Percentiles rank a stretch among this genome's conserved stretches.
phyloP scores from a whole-genome alignment of 345 rosid species.

The Populus pruinosa region DNA sequence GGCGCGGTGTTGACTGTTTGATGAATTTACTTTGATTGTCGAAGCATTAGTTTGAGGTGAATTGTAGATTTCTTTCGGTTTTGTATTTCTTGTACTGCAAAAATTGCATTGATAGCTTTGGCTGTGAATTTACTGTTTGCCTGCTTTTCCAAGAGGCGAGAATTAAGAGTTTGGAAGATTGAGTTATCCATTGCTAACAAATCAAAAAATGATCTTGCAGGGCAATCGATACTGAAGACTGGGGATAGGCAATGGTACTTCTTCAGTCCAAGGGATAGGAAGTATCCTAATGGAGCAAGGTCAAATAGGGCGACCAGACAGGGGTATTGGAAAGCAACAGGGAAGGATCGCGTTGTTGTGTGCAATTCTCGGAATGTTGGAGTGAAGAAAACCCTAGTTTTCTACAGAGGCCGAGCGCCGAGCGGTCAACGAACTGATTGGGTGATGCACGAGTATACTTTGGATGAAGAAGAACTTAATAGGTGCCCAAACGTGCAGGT shows the following conservation, averaged over 20 bases:
- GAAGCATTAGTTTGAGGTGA: no score
- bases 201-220: constrained; percentile 21
- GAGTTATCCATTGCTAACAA: constrained; percentile 9
- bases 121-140: neutral
- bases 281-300: constrained; percentile 87
- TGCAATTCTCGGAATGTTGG: constrained; percentile 63
- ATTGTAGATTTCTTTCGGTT: neutral
- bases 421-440: constrained; percentile 79
- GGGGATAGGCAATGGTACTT: constrained; percentile 96
- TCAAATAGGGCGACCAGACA: constrained; percentile 66
- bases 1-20: no score
- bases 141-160: neutral
- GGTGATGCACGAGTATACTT: constrained; percentile 93
- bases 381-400: constrained; percentile 80
- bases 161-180: neutral
- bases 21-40: no score
- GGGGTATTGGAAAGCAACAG: constrained; percentile 94
- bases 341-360: constrained; percentile 61
- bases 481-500: constrained; percentile 68
- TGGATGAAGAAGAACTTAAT: constrained; percentile 73
- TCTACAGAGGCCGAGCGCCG: constrained; percentile 81
- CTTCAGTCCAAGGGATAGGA: constrained; percentile 78
- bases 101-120: neutral
- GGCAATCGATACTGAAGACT: constrained; percentile 58
- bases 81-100: neutral